These are phyloP conservation scores for Colletotrichum tropicale DNA, from an alignment of 2,329 filamentous ascomycete species.

Conservation along the genomic window DNA sequence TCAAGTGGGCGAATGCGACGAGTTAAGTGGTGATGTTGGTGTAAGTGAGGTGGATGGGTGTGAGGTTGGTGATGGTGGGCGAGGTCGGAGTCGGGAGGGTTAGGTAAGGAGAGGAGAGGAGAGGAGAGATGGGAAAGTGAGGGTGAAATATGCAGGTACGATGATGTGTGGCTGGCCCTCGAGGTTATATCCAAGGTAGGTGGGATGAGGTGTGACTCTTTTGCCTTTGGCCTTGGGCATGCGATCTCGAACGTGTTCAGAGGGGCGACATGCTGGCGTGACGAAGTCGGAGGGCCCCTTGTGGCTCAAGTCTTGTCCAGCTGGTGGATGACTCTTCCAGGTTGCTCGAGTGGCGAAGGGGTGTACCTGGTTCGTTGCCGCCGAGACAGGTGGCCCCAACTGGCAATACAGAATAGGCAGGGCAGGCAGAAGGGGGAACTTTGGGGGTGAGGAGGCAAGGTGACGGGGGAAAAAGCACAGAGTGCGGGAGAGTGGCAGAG, in stretches of 20 bases:
- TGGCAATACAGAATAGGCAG: constrained; percentile 24
- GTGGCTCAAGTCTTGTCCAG: constrained; percentile 21
- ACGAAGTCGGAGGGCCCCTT: constrained; percentile 24
- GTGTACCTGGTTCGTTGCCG: constrained; percentile 20
- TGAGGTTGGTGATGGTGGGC: background rate
- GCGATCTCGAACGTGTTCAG: constrained; percentile 21
- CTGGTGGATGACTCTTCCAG: constrained; percentile 30
- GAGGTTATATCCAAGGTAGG: constrained; percentile 21
- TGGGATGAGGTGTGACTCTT: constrained; percentile 23
- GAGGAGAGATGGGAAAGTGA: background rate
- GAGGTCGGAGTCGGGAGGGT: background rate
- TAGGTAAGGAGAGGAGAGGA: background rate
- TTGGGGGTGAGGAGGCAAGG: constrained; percentile 12
- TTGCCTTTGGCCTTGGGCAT: constrained; percentile 9
- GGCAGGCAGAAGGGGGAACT: background rate
- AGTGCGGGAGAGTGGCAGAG: background rate
- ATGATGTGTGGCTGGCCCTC: constrained; percentile 15
- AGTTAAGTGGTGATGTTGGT: background rate
- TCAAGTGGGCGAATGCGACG: constrained; percentile 15
- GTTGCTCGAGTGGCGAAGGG: constrained; percentile 19
- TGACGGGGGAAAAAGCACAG: background rate
- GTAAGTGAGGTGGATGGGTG: background rate
- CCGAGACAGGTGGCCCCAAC: constrained; percentile 36
- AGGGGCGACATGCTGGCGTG: constrained; percentile 24
- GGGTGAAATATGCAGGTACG: constrained; percentile 9